phyloP scores from a whole-genome alignment of 2,329 filamentous ascomycete genomes.

The Neofusicoccum sp. region DNA sequence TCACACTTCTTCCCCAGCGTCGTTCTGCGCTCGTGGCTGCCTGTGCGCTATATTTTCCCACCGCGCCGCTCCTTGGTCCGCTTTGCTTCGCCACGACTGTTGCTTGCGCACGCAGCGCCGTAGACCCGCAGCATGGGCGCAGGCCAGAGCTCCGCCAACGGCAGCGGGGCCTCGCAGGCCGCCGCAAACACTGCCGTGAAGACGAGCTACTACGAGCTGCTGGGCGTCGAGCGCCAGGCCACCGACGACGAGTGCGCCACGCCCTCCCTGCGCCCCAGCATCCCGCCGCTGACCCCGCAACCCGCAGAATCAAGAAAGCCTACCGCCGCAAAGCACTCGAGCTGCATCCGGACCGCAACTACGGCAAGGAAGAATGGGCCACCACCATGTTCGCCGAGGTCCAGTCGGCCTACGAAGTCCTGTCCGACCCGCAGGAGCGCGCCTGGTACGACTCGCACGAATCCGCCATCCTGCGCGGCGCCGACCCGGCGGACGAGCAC shows the following conservation, averaged over 20 bases:
- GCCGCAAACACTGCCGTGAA: conserved; percentile 47
- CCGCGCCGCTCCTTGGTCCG: background rate
- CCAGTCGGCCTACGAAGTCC: conserved; percentile 90
- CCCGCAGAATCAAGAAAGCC: conserved; percentile 78
- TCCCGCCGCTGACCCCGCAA: background rate
- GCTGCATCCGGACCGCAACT: conserved; percentile 92
- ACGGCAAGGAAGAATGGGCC: conserved; percentile 76
- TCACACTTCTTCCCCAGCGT: background rate
- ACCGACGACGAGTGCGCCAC: conserved; percentile 72
- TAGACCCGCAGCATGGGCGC: conserved; percentile 41
- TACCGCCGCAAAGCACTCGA: conserved; percentile 90
- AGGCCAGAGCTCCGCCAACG: conserved; percentile 42
- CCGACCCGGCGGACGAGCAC: conserved; percentile 47
- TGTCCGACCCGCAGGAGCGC: conserved; percentile 91
- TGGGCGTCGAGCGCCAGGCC: conserved; percentile 70
- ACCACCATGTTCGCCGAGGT: conserved; percentile 87
- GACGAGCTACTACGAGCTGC: conserved; percentile 82
- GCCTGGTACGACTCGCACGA: conserved; percentile 98
- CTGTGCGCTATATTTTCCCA: too few relatives aligned
- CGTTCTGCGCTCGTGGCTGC: background rate
- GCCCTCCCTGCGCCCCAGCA: background rate
- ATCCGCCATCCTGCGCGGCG: conserved; percentile 70
- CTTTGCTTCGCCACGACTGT: background rate
- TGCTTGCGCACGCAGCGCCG: background rate
- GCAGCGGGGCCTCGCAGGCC: conserved; percentile 21